Base-by-base conservation (phyloP, 768 basidiomycete species). In the Pholiota microspora region DNA sequence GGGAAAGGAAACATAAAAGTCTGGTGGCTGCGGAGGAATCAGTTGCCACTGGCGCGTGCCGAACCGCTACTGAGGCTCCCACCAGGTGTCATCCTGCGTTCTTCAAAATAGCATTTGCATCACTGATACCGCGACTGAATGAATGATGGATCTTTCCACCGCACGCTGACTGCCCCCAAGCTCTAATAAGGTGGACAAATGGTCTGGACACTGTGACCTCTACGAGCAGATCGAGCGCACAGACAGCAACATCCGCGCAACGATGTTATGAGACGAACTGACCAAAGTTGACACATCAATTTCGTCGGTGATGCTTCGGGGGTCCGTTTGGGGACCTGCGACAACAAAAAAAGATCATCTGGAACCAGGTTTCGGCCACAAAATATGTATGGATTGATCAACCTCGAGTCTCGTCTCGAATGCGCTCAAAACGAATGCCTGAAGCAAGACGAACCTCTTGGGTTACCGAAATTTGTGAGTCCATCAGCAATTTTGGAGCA, bases 11-110 rank as follows among this genome's bases (percentile, higher is more conserved):
- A 53, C 48, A 57, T 51, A 51, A 54, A 49, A 25, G 40, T 55
- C 35, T 51, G 31, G 55, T 56, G 54, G 56, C 62, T 60, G 59
- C 62, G 59, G 62, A 60, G 52, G 58, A 28, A 59, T 55, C 57
- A 58, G 47, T 55, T 61, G 56, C 48, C 56, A 56, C 35, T 61
- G 45, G 56, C 46, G 40, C 18, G 29, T 45, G 42, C 46, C 58
- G 53, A 48, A 21, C 40, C 40, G 40, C 40, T 42, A 10, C 48
- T 49, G 32, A 23, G 32, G n/a, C 25, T 15, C 46, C 46, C 27
- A 21, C 27, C 28, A n/a, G n/a, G 53, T 55, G 47, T 58, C 62
- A 61, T 59, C 59, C 53, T 48, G 58, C 59, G 58, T 58, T 52
- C 48, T 49, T 40, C 45, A 50, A 50, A 40, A 50, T 38, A 50